Evolutionary conservation across 176 grass and related monocot species (phyloP), one percentile per base, ranked within the genome.

Genomic region (Hsuehochloa calcarea): DNA sequence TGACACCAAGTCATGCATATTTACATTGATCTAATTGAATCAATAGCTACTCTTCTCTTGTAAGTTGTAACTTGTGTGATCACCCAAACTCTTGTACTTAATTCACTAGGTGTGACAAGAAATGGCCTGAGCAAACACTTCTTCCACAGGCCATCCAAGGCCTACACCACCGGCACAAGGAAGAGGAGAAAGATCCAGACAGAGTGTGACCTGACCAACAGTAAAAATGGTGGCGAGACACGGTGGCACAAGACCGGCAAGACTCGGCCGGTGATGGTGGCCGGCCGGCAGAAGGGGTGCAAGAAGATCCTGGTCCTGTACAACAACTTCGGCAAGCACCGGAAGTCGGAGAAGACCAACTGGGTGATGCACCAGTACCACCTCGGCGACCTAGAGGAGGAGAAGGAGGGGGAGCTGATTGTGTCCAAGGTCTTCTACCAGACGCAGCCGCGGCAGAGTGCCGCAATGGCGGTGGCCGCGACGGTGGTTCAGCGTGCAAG

Each of bases 361-460:
- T 98, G 96, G 96, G 96, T 98, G 67, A 98, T 95, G 84, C 96
- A 98, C 74, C 93, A 98, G 62, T 98, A 98, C 87, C 96, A 98
- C 80, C 89, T 98, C 0, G 96, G 96, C 7, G 83, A 90, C 41
- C 65, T 86, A 34, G 93, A 98, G 58, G 96, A 98, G 44, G 96
- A 98, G 80, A 92, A 92, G 68, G 89, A 98, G 12, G 93, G 96
- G 22, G 89, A 95, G 70, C 68, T 98, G 40, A 90, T 98, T 31
- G 89, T 95, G 59, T 98, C 89, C 4, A 98, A 98, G 80, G 84
- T 98, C 40, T 95, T 98, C 79, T 98, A 95, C 80, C 93, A 98
- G 84, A 95, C 86, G 14, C 91, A 92, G 29, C 80, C 89, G 2
- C 78, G 94, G 52, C 91, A 93, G 82, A 86, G 72, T 51, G 81